These are phyloP conservation scores for Boechera stricta DNA, from an alignment of 345 rosid species.

Conservation along the genomic window DNA sequence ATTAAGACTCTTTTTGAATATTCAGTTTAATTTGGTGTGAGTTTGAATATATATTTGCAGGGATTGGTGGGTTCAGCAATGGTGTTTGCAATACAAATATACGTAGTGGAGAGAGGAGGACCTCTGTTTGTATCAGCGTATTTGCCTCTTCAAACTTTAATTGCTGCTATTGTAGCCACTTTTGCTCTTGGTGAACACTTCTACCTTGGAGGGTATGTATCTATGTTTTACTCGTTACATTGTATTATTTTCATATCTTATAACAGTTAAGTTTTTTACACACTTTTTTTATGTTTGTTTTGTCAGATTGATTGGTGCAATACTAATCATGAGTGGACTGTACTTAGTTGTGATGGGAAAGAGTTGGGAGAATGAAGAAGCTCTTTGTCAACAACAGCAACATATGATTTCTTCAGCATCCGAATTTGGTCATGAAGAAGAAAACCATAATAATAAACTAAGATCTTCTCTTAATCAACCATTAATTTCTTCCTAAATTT, in stretches of 20 bases:
- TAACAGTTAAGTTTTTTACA: not conserved
- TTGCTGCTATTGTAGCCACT: slow-evolving; percentile 64
- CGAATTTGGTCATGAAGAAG: slow-evolving; percentile 25
- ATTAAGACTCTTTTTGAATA: not conserved
- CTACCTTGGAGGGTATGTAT: slow-evolving; percentile 63
- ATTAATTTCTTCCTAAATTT: slow-evolving; percentile 41
- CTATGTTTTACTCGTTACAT: not conserved
- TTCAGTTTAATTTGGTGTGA: not conserved
- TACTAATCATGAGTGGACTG: slow-evolving; percentile 58
- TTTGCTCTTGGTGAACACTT: slow-evolving; percentile 67
- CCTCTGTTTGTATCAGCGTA: slow-evolving; percentile 72
- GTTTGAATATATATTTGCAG: slow-evolving; percentile 34
- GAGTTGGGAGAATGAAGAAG: slow-evolving; percentile 56
- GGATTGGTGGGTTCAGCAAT: slow-evolving; percentile 66
- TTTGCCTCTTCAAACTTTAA: slow-evolving; percentile 63
- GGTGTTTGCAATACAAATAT: slow-evolving; percentile 68
- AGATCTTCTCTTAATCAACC: slow-evolving; percentile 45
- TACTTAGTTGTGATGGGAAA: slow-evolving; percentile 71
- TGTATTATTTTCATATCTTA: not conserved
- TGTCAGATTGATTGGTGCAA: slow-evolving; percentile 63
- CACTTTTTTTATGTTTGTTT: not conserved
- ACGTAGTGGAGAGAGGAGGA: slow-evolving; percentile 67
- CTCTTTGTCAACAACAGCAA: slow-evolving; percentile 34
- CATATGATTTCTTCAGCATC: slow-evolving; percentile 12
- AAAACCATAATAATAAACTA: slow-evolving; percentile 14